phyloP scores from a whole-genome alignment of 1,139 yeast genomes.

The Debaryomyces robertsiae region DNA sequence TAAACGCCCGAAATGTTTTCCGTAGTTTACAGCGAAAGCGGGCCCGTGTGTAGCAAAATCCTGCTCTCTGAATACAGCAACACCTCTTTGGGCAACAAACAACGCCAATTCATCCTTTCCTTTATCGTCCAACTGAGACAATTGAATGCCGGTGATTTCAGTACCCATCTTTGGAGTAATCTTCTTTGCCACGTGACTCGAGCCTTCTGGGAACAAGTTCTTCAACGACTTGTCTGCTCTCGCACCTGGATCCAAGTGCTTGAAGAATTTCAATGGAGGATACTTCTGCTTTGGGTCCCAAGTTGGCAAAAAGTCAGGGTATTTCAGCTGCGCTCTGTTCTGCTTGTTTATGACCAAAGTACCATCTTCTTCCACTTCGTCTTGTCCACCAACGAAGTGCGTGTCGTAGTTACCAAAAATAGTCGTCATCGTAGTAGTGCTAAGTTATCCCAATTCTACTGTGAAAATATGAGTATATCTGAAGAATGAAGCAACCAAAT shows the following conservation, averaged over 20 bases:
- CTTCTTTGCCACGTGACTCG: conserved; percentile 32
- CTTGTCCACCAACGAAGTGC: conserved; percentile 33
- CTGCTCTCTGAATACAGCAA: conserved; percentile 67
- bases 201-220: conserved; percentile 47
- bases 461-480: too few species aligned
- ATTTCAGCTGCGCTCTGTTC: conserved; percentile 21
- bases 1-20: conserved; percentile 64
- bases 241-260: conserved; percentile 55
- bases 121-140: conserved; percentile 51
- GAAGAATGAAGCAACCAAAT: too few species aligned
- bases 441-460: background rate
- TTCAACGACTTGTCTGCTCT: conserved; percentile 59
- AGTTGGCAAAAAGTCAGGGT: conserved; percentile 51
- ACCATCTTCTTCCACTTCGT: conserved; percentile 21
- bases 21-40: conserved; percentile 53
- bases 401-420: conserved; percentile 44
- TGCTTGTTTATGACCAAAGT: conserved; percentile 27
- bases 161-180: conserved; percentile 70
- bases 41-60: conserved; percentile 63
- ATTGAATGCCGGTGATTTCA: conserved; percentile 60
- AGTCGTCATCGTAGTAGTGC: conserved; percentile 6
- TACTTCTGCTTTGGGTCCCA: conserved; percentile 49
- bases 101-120: conserved; percentile 69
- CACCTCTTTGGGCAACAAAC: conserved; percentile 66
- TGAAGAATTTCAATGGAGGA: conserved; percentile 49